Conservation (phyloP, 768 basidiomycete genomes). For the Boletus subcaerulescens region DNA sequence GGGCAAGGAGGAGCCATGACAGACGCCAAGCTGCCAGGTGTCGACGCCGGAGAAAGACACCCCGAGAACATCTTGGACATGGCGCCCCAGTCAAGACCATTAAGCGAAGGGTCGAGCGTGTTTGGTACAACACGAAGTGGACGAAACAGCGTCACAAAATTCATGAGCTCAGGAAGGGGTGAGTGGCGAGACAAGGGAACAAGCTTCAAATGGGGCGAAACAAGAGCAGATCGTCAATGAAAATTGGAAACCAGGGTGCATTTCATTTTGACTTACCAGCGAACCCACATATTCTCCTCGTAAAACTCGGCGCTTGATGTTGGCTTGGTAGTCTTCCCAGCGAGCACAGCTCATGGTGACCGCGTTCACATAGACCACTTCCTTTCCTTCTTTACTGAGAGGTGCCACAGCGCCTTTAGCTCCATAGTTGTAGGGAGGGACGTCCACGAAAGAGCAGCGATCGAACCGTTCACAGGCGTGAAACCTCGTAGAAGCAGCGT, state of each 20-base stretch:
- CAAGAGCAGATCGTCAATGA: background rate
- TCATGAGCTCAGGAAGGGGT: constrained; percentile 77
- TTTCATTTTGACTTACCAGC: constrained; percentile 47
- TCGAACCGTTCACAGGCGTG: constrained; percentile 90
- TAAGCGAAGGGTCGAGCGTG: constrained; percentile 52
- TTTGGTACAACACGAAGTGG: constrained; percentile 80
- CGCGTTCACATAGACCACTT: constrained; percentile 83
- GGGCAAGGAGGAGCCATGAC: constrained; percentile 25
- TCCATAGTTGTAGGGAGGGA: constrained; percentile 27
- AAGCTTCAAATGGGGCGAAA: constrained; percentile 42
- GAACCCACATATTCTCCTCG: constrained; percentile 50
- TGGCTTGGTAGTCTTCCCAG: constrained; percentile 49
- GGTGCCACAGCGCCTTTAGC: constrained; percentile 12
- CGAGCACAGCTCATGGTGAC: constrained; percentile 60
- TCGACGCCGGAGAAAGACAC: constrained; percentile 38
- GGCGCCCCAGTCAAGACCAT: constrained; percentile 68
- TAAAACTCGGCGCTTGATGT: constrained; percentile 41
- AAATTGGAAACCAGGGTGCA: background rate
- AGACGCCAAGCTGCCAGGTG: constrained; percentile 8
- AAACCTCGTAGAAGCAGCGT: constrained; percentile 68
- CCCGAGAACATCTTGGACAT: constrained; percentile 67
- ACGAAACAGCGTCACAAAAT: constrained; percentile 77
- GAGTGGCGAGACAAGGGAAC: constrained; percentile 88
- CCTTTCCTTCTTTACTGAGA: constrained; percentile 45
- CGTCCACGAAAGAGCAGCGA: constrained; percentile 63